These are phyloP conservation scores for Candida pini DNA, from an alignment of 805 yeast species.

Conservation along the genomic window DNA sequence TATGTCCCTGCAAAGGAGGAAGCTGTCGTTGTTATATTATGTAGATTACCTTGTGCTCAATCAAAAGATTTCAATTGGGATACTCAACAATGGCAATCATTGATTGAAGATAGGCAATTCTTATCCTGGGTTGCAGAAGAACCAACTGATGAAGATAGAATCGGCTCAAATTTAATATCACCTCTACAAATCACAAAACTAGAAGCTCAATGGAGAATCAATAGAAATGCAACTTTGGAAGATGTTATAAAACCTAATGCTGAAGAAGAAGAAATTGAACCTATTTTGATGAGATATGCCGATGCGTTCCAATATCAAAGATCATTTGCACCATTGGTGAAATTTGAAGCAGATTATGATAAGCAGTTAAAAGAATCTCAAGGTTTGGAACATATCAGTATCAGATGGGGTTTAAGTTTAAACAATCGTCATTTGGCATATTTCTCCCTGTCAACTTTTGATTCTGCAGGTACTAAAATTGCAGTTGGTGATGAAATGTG, in stretches of 20 bases:
- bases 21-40: slow-evolving; percentile 77
- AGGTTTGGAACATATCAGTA: slow-evolving; percentile 64
- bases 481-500: slow-evolving; percentile 83
- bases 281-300: slow-evolving; percentile 67
- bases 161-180: slow-evolving; percentile 51
- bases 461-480: slow-evolving; percentile 57
- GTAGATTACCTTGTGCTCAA: slow-evolving; percentile 86
- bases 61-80: slow-evolving; percentile 78
- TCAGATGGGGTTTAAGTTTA: slow-evolving; percentile 67
- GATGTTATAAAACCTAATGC: slow-evolving; percentile 52
- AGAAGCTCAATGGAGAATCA: slow-evolving; percentile 77
- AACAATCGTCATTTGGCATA: slow-evolving; percentile 64
- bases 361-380: slow-evolving; percentile 69
- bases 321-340: slow-evolving; percentile 76
- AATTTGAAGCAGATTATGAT: slow-evolving; percentile 79
- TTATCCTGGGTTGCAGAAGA: slow-evolving; percentile 75
- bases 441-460: slow-evolving; percentile 63
- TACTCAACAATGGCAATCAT: slow-evolving; percentile 78
- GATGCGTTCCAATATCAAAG: slow-evolving; percentile 85
- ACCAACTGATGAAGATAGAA: slow-evolving; percentile 60
- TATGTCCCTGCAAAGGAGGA: slow-evolving; percentile 84
- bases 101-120: slow-evolving; percentile 74
- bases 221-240: slow-evolving; percentile 63
- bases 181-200: slow-evolving; percentile 62
- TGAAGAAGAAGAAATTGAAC: slow-evolving; percentile 60